Base-by-base conservation (phyloP, 371 early-diverging fungal species). In the Mucor piriformis region DNA sequence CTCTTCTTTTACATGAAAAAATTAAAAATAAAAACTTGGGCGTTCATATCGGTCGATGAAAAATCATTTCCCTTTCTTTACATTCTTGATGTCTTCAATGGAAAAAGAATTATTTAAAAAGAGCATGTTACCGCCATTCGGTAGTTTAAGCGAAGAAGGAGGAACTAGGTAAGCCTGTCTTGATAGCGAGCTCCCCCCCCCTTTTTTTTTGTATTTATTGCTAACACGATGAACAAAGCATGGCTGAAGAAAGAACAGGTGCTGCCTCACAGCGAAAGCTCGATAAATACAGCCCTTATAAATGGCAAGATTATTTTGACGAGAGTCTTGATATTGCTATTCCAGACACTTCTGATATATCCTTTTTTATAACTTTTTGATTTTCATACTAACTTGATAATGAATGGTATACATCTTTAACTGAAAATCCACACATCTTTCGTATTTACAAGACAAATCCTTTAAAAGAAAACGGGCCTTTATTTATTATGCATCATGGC, bases 401-500 rank as follows among this genome's bases (percentile, higher is more conserved):
- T 24, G 23, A 13, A 6, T 46, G 11, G 13, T 42, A 29, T 50
- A 21, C 21, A 40, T 43, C 62, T 55, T 56, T 54, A 40, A 58
- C 60, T 18, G 4, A 23, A 20, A 53, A 20, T 42, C n/a, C 23
- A 44, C 51, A 76, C 70, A 43, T 42, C 51, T 74, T 76, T 69
- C 73, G 74, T 20, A 59, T 73, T 16, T 75, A 75, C 49, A 65
- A 54, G 25, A 72, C 44, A 10, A 44, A 59, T 6, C 61, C 69
- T n/a, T n/a, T 18, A 3, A 57, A 66, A 34, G 48, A 53, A 56
- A 58, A 65, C 13, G 63, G 65, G 0, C 93, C 94, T 0, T 55
- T 94, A 11, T 91, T 94, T 79, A 79, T 94, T 37, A 81, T 93
- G 68, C 94, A 92, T 73, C 97, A 96, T 68, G 97, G 97, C 18